Evolutionary conservation across 495 filamentous ascomycete genomes (phyloP).

Genomic region (Penicilliopsis zonata): DNA sequence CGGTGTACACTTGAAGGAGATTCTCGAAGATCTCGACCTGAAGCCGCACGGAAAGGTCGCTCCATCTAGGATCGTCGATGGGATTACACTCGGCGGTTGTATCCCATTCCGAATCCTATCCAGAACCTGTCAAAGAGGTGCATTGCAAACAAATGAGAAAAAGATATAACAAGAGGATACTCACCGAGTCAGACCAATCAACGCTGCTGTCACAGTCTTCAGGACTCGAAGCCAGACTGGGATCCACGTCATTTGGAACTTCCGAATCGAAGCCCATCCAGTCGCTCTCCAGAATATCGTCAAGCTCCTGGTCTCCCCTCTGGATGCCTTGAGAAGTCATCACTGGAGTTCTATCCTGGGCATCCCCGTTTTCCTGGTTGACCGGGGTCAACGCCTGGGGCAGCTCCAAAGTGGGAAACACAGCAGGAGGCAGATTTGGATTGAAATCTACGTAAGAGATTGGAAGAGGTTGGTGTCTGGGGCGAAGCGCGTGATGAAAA

Average conservation of each 20-base stretch:
- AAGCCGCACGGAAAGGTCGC: slow-evolving; percentile 18
- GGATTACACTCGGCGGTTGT: not conserved
- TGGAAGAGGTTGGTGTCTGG: slow-evolving; percentile 1
- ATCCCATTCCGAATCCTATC: too few species aligned
- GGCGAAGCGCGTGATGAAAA: slow-evolving; percentile 3
- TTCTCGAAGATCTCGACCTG: slow-evolving; percentile 25
- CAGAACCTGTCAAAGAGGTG: too few species aligned
- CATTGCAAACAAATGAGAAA: not conserved
- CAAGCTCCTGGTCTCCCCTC: too few species aligned
- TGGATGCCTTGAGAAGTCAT: too few species aligned
- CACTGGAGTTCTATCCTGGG: too few species aligned
- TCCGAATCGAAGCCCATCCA: too few species aligned
- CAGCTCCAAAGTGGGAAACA: slow-evolving; percentile 31
- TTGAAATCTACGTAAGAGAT: slow-evolving; percentile 18
- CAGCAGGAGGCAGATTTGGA: slow-evolving; percentile 29
- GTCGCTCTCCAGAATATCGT: too few species aligned
- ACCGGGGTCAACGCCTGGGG: slow-evolving; percentile 6
- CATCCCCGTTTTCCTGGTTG: not conserved
- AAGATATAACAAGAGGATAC: not conserved
- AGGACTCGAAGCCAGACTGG: too few species aligned
- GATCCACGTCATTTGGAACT: too few species aligned
- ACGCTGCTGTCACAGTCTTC: too few species aligned
- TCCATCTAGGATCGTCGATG: slow-evolving; percentile 17
- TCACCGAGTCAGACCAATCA: too few species aligned
- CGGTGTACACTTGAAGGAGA: slow-evolving; percentile 11